phyloP scores from a whole-genome alignment of 768 basidiomycete species.

The Dentipellis sp. region DNA sequence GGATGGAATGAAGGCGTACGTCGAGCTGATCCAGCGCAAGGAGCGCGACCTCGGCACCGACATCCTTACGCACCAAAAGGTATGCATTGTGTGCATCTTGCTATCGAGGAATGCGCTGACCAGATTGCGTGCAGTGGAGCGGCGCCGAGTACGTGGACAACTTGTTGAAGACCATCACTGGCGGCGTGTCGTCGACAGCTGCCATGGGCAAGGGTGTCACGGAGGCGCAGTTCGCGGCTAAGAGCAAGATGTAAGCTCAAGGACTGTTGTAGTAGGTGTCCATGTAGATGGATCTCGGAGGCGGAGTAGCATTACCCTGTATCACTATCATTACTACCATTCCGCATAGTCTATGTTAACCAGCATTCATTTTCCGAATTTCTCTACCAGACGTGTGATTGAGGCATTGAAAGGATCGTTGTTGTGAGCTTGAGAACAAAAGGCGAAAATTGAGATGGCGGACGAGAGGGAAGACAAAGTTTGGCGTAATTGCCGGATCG shows the following conservation, averaged over 20 bases:
- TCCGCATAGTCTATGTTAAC: background rate
- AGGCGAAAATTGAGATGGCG: background rate
- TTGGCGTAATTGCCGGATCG: background rate
- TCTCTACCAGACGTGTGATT: background rate
- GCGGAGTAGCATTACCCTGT: background rate
- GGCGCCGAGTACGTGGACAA: constrained; percentile 91
- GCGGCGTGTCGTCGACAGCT: constrained; percentile 93
- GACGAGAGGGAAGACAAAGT: background rate
- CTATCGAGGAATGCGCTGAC: background rate
- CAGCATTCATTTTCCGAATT: background rate
- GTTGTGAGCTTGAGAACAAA: background rate
- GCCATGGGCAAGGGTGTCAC: constrained; percentile 99
- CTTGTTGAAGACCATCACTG: constrained; percentile 92
- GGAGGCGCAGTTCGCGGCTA: constrained; percentile 68
- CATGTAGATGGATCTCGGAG: background rate
- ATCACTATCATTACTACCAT: background rate
- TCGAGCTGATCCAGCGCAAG: constrained; percentile 85
- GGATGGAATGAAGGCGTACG: constrained; percentile 99
- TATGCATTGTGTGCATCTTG: constrained; percentile 22
- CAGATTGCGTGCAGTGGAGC: constrained; percentile 59
- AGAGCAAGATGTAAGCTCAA: constrained; percentile 28
- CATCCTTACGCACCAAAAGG: constrained; percentile 96
- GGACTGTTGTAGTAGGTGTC: background rate
- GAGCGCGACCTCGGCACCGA: constrained; percentile 93
- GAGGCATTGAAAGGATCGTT: background rate